Evolutionary conservation across 2,329 filamentous ascomycete genomes (phyloP).

Genomic region (Fusarium scirpi): DNA sequence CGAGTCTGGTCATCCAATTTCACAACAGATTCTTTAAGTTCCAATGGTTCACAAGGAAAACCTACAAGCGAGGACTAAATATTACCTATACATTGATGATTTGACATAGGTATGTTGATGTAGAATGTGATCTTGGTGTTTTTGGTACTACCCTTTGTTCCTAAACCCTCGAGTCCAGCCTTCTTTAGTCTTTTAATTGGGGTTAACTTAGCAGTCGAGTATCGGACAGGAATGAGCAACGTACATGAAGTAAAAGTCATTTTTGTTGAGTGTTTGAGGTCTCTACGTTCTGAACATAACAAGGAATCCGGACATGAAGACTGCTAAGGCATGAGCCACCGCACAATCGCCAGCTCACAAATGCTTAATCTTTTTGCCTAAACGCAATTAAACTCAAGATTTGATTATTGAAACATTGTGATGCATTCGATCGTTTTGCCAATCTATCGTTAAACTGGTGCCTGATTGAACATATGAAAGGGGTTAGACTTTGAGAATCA

Average conservation of each 20-base stretch:
- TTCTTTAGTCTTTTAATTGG: neutral
- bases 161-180: neutral
- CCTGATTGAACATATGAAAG: neutral
- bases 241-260: no score
- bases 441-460: neutral
- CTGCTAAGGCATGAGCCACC: no score
- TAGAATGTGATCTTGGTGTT: no score
- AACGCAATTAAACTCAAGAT: neutral
- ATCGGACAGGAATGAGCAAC: no score
- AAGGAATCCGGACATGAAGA: neutral
- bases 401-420: neutral
- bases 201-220: accelerated
- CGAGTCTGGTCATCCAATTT: neutral
- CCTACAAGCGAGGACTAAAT: no score
- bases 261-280: no score
- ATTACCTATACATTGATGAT: no score
- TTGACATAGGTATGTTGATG: no score
- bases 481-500: neutral
- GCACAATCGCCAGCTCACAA: no score
- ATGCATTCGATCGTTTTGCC: neutral
- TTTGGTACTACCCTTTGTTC: no score
- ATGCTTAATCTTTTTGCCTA: neutral
- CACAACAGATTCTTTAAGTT: neutral
- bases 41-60: neutral
- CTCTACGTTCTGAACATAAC: no score